Conservation (phyloP, 176 grass and related monocot genomes). For the Bromus sterilis region DNA sequence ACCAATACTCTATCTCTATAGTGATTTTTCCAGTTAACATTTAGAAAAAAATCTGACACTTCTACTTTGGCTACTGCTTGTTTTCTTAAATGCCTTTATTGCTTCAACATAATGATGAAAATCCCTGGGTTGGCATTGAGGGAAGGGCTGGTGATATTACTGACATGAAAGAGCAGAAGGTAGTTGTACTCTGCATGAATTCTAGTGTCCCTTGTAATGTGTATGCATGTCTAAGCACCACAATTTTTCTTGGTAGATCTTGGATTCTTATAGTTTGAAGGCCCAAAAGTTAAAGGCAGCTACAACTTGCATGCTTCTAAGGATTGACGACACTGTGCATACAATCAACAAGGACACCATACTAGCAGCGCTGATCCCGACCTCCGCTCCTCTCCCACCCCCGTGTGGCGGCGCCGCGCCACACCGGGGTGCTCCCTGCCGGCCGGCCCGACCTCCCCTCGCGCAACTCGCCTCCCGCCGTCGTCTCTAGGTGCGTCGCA, state of each 20-base stretch:
- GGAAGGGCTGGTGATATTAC: constrained; percentile 67
- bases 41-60: neutral
- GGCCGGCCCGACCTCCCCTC: too few species aligned
- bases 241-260: constrained; percentile 40
- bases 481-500: too few species aligned
- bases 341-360: constrained; percentile 94
- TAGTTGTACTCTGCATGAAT: neutral
- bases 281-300: constrained; percentile 94
- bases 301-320: constrained; percentile 87
- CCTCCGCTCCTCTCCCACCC: too few species aligned
- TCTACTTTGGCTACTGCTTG: neutral
- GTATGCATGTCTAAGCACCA: neutral
- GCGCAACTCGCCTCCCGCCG: too few species aligned
- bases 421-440: too few species aligned
- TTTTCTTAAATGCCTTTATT: neutral
- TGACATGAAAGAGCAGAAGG: constrained; percentile 92
- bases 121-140: constrained; percentile 92
- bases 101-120: constrained; percentile 76
- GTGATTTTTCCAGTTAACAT: neutral
- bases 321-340: constrained; percentile 90
- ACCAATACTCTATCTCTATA: neutral
- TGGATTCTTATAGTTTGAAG: constrained; percentile 92
- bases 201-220: neutral
- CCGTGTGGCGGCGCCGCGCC: too few species aligned
- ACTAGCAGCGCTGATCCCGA: too few species aligned